A percentile compares a stretch with the other conserved stretches of the same genome.
These are phyloP conservation scores for Xylaria grammica DNA, from an alignment of 495 filamentous ascomycete genomes.

Conservation along the genomic window DNA sequence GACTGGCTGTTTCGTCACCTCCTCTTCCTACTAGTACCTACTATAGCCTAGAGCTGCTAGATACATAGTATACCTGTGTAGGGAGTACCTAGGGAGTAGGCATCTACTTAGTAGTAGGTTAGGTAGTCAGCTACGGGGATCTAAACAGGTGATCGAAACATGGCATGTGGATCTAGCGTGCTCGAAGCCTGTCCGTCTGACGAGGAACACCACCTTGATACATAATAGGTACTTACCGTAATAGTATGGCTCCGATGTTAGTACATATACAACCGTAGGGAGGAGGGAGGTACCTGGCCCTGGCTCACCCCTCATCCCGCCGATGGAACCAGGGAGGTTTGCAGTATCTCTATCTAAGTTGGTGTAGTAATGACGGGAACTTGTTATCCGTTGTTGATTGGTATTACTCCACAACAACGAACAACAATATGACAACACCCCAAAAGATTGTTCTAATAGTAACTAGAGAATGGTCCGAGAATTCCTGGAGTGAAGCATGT, in stretches of 20 bases:
- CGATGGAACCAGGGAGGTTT: too few species aligned
- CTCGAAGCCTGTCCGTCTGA: slow-evolving; percentile 24
- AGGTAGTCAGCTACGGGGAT: slow-evolving; percentile 8
- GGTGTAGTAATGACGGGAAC: too few species aligned
- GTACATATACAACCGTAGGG: not conserved
- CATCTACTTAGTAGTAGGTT: slow-evolving; percentile 17
- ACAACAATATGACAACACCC: too few species aligned
- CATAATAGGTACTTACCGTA: not conserved
- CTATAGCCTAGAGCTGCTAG: slow-evolving; percentile 30
- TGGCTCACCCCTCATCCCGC: too few species aligned
- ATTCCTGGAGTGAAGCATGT: too few species aligned
- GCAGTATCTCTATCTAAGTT: too few species aligned
- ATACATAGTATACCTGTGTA: slow-evolving; percentile 25
- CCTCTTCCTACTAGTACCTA: slow-evolving; percentile 25
- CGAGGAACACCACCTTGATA: not conserved
- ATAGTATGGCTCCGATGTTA: not conserved
- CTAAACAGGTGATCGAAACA: slow-evolving; percentile 23
- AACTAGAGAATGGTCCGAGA: too few species aligned
- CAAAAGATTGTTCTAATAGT: too few species aligned
- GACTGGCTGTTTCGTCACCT: slow-evolving; percentile 30
- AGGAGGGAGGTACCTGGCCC: too few species aligned
- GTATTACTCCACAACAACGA: too few species aligned
- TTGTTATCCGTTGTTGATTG: too few species aligned
- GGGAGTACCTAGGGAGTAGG: too few species aligned
- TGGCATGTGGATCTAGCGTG: slow-evolving; percentile 35